Base-by-base conservation (phyloP, 148 eudicot species). In the Cornus suecica region DNA sequence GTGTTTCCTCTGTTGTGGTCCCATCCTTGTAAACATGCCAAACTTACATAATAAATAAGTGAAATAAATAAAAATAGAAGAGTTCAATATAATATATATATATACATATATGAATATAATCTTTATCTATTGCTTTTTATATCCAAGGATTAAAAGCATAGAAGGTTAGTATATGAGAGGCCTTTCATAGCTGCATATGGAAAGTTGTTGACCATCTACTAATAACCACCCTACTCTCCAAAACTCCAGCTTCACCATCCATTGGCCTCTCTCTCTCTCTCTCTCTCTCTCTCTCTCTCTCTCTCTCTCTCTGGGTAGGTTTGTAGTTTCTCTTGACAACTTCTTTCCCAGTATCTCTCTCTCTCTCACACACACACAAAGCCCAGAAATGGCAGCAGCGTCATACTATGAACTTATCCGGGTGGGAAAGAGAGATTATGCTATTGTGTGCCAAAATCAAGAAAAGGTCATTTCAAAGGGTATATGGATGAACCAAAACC, bases 161-260 rank as follows among this genome's bases (percentile, higher is more conserved):
- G 34, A 32, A 32, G 10, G 51, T 4, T 45, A 45, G 2, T 18
- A 18, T 22, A 18, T 8, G n/a, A 58, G 18, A 58, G 23, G 62
- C 24, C 20, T 2, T 18, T 58, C 23, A 56, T 56, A 56, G 23
- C 61, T 16, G 23, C 61, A 58, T n/a, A 22, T 58, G 62, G 22
- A 24, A 48, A 48, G 42, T 3, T 37, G 42, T 37, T 37, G 42
- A 3, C 54, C 54, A 48, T 16, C 54, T 48, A 16, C 67, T 73
- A 26, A 66, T 66, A 74, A 64, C 76, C 3, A 74, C 76, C 76
- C 42, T 28, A 13, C 13, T 42, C 56, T 78, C 81, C 81, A 66
- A 32, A 78, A 72, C 81, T 78, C 58, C 72, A 78, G 81, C 67
- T 65, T 72, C 29, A 34, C 80, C 80, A 78, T 42, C 65, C 66